Conservation (phyloP, 164 flowering plant species). For the Berberis thunbergii region DNA sequence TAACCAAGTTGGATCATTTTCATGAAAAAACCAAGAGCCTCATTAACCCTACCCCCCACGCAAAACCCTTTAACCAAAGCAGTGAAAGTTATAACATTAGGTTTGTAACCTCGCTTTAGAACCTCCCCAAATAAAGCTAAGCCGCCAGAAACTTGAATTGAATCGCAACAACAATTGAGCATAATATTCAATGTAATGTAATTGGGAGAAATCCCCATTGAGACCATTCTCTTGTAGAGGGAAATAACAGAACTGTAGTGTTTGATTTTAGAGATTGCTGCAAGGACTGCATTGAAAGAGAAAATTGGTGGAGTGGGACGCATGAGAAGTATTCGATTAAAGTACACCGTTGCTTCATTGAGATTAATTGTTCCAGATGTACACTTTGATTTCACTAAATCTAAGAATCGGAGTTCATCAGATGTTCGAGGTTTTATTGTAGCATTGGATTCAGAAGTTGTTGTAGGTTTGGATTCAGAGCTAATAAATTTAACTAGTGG, state of each 20-base stretch:
- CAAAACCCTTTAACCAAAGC: constrained; percentile 37
- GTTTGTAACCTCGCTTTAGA: constrained; percentile 28
- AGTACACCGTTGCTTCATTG: constrained; percentile 13
- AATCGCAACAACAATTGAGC: constrained; percentile 29
- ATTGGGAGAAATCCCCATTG: constrained; percentile 20
- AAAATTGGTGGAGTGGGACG: constrained; percentile 24
- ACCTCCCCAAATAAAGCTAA: constrained; percentile 29
- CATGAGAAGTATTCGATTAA: constrained; percentile 23
- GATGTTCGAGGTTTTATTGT: not conserved
- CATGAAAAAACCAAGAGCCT: constrained; percentile 26
- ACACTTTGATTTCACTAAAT: constrained; percentile 2
- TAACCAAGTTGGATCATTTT: constrained; percentile 27
- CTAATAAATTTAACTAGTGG: constrained; percentile 4
- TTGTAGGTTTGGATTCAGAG: not conserved
- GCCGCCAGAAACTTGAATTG: constrained; percentile 19
- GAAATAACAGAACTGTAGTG: constrained; percentile 15
- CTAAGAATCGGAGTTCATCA: not conserved
- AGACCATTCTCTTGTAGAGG: constrained; percentile 12
- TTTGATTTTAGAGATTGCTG: constrained; percentile 22
- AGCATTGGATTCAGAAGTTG: too few relatives aligned
- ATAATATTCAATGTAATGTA: constrained; percentile 24
- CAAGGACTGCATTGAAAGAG: constrained; percentile 19
- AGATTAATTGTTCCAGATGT: not conserved
- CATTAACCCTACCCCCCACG: constrained; percentile 13
- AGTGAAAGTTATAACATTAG: constrained; percentile 27